A percentile compares a stretch with the other conserved stretches of the same genome.
phyloP scores from a whole-genome alignment of 257 asterid genomes.

The Lithospermum erythrorhizon region DNA sequence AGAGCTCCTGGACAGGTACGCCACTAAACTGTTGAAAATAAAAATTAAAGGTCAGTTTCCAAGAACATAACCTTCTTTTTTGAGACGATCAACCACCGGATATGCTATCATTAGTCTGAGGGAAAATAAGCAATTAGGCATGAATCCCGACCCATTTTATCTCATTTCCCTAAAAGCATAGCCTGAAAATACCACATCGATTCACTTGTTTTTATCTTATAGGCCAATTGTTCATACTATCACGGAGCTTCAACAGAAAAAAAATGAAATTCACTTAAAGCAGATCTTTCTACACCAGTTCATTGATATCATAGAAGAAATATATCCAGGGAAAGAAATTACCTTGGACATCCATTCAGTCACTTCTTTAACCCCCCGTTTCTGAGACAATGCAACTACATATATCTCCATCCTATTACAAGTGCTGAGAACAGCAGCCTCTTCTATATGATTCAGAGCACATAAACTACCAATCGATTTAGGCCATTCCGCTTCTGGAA shows the following conservation, averaged over 20 bases:
- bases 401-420: conserved; percentile 88
- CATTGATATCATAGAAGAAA: not conserved
- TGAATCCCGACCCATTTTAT: not conserved
- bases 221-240: not conserved
- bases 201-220: not conserved
- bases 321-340: not conserved
- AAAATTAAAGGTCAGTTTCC: not conserved
- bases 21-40: conserved; percentile 47
- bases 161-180: not conserved
- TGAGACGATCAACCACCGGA: not conserved
- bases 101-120: no score
- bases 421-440: conserved; percentile 92
- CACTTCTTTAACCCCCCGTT: conserved; percentile 87
- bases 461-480: conserved; percentile 67
- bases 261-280: not conserved
- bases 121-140: not conserved
- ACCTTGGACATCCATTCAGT: conserved; percentile 99
- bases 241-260: not conserved
- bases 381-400: conserved; percentile 69
- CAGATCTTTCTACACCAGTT: no score
- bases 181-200: not conserved
- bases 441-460: conserved; percentile 71
- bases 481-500: conserved; percentile 90
- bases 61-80: not conserved
- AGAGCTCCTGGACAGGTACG: conserved; percentile 61